Percentiles rank a stretch among this genome's conserved stretches.
Evolutionary conservation across 2,329 filamentous ascomycete genomes (phyloP).

Genomic region (Colletotrichum somersetense): DNA sequence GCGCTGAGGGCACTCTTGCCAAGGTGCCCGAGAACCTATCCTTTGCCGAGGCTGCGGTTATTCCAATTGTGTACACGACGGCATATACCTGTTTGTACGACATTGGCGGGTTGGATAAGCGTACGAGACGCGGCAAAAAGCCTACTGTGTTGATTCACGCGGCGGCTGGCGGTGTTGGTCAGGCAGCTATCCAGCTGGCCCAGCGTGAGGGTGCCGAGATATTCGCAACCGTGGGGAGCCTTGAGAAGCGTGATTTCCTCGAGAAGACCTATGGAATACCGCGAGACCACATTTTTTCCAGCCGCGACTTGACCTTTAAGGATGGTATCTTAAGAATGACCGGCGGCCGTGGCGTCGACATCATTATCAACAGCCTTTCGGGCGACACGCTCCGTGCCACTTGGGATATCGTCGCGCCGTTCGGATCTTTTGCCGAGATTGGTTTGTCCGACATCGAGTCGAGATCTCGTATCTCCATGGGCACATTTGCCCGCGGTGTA

Average conservation of each 20-base stretch:
- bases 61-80: constrained; percentile 52
- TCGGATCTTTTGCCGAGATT: constrained; percentile 50
- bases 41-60: constrained; percentile 53
- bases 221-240: constrained; percentile 55
- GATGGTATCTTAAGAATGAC: constrained; percentile 47
- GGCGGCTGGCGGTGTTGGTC: constrained; percentile 54
- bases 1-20: constrained; percentile 39
- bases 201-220: constrained; percentile 55
- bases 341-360: constrained; percentile 46
- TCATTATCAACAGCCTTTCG: constrained; percentile 48
- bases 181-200: constrained; percentile 54
- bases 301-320: constrained; percentile 46
- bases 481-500: constrained; percentile 18
- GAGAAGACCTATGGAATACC: constrained; percentile 54
- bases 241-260: constrained; percentile 54
- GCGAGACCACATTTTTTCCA: constrained; percentile 50
- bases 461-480: constrained; percentile 1
- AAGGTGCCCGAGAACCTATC: constrained; percentile 52
- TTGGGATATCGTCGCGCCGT: constrained; percentile 48
- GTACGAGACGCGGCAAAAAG: constrained; percentile 43
- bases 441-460: constrained; percentile 4
- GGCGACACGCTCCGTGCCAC: constrained; percentile 46
- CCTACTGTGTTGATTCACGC: constrained; percentile 54
- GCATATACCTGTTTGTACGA: constrained; percentile 50
- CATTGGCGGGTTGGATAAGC: constrained; percentile 46